Evolutionary conservation across 805 yeast genomes (phyloP), one percentile per base, ranked within the genome.

Genomic region (Candida patagonica): DNA sequence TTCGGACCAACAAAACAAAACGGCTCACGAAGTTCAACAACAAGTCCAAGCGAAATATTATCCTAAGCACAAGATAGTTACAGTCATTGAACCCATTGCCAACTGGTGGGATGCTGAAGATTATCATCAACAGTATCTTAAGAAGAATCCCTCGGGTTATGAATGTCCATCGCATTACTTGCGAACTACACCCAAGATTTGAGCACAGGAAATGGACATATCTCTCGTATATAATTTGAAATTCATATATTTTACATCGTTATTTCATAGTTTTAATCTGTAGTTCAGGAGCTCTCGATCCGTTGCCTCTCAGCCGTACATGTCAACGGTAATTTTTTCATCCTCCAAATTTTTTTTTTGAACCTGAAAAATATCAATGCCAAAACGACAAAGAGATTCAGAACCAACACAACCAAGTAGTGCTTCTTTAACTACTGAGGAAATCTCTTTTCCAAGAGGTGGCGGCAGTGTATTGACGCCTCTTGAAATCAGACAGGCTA

Each of bases 81-180:
- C 97, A 1, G 63, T 62, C 33, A 73, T 88, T 38, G 81, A 75
- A 54, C 80, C 83, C 6, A 70, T 86, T 33, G 57, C 66, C 37
- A 68, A 67, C 43, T 92, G 84, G 70, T 80, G 78, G 66, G 96
- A 88, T 56, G 97, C 96, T n/a, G 98, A 89, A 61, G 88, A 78
- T 26, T 89, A 88, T 59, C 98, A 89, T 59, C 97, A 89, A 58
- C 55, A 70, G 45, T 89, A 92, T 58, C 67, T 89, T 52, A 70
- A 71, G 42, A 78, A 75, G 53, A 86, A 89, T 57, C 94, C 96
- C 2, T 61, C 65, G 4, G 96, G 96, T 4, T 86, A 88, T 59
- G 84, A 82, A 43, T 89, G 97, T 58, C 89, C 95, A 16, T 77
- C 89, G 3, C 97, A 89, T 56, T 87, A 71, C 50, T 57, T 84